These are phyloP conservation scores for Talaromyces nanjingensis DNA, from an alignment of 495 filamentous ascomycete species.

Conservation along the genomic window DNA sequence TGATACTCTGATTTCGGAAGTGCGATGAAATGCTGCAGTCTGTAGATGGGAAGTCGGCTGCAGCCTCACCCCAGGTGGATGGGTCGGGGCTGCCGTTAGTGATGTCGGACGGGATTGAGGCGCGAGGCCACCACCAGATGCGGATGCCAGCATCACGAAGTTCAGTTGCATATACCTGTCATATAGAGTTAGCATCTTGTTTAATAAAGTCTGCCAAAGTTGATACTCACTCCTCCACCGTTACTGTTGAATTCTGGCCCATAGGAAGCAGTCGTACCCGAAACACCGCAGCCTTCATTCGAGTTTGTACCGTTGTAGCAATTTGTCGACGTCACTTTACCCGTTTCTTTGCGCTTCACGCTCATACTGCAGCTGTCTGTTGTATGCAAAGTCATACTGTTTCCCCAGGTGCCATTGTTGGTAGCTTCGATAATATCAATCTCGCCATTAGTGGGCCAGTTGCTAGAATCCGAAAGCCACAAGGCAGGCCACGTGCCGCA, in stretches of 20 bases:
- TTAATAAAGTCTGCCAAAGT: background rate
- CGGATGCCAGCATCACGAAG: constrained; percentile 39
- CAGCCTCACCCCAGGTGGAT: constrained; percentile 36
- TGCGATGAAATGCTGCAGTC: constrained; percentile 39
- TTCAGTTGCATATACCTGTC: constrained; percentile 39
- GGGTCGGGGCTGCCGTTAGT: constrained; percentile 31
- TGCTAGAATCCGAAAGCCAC: constrained; percentile 53
- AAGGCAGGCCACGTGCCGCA: constrained; percentile 54
- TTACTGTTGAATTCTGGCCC: constrained; percentile 34
- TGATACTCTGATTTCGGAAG: constrained; percentile 45
- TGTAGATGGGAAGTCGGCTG: constrained; percentile 46
- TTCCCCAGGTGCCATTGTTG: constrained; percentile 38
- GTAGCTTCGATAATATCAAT: constrained; percentile 43
- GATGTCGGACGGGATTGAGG: constrained; percentile 33
- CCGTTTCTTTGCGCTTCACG: constrained; percentile 36
- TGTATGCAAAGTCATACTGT: constrained; percentile 40
- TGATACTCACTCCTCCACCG: constrained; percentile 37
- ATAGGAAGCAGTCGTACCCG: constrained; percentile 26
- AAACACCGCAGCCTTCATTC: constrained; percentile 41
- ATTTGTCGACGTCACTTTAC: constrained; percentile 19
- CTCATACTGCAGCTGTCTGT: constrained; percentile 38
- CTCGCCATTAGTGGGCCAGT: constrained; percentile 52
- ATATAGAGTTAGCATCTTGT: background rate
- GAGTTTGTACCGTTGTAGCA: constrained; percentile 30
- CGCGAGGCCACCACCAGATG: constrained; percentile 41